Percentiles rank a stretch among this genome's conserved stretches.
Conservation (phyloP, 2,329 filamentous ascomycete genomes). For the Microcera coccophila region DNA sequence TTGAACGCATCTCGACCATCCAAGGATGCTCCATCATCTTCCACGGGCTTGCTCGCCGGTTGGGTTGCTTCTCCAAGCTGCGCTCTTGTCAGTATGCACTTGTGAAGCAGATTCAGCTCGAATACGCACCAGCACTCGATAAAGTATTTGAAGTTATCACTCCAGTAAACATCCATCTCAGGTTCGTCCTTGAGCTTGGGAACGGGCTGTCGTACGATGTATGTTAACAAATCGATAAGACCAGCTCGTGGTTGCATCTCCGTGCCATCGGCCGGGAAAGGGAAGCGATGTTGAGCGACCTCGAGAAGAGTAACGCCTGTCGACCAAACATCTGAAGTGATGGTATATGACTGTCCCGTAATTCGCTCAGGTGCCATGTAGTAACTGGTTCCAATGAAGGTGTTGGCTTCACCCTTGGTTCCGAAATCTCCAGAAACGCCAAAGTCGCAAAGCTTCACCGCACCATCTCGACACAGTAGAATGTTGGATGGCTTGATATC, state of each 20-base stretch:
- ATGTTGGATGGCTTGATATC: constrained; percentile 99
- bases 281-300: constrained; percentile 97
- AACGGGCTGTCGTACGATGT: constrained; percentile 93
- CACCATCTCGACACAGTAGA: constrained; percentile 82
- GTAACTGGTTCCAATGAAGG: constrained; percentile 97
- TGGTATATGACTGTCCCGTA: constrained; percentile 95
- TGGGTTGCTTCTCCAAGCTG: constrained; percentile 90
- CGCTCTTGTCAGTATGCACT: constrained; percentile 20
- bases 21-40: constrained; percentile 98
- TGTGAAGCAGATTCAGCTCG: not conserved
- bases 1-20: constrained; percentile 94
- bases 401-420: constrained; percentile 97
- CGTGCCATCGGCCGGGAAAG: constrained; percentile 93
- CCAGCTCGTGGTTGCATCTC: constrained; percentile 92
- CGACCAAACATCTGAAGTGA: constrained; percentile 98
- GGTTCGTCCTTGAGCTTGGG: constrained; percentile 95
- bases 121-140: constrained; percentile 92
- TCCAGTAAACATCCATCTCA: constrained; percentile 86
- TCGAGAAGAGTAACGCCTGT: constrained; percentile 95
- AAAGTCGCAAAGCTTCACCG: constrained; percentile 98
- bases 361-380: constrained; percentile 99
- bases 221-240: constrained; percentile 91
- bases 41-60: constrained; percentile 87
- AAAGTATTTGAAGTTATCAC: constrained; percentile 97
- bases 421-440: constrained; percentile 97